phyloP scores from a whole-genome alignment of 495 filamentous ascomycete species.

The Xylaria curta region DNA sequence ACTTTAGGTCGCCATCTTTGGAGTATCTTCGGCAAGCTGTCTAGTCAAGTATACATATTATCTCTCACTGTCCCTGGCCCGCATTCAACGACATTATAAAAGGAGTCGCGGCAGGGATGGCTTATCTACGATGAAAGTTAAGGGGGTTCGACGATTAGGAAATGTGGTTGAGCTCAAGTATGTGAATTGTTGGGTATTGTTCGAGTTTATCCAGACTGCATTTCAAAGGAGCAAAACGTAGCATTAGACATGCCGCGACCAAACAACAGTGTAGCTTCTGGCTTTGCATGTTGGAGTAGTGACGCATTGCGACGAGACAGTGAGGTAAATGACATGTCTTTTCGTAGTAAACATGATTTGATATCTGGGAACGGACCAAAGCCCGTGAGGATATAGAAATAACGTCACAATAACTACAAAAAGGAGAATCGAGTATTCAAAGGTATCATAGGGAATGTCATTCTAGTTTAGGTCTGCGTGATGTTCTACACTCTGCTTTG shows the following conservation, averaged over 20 bases:
- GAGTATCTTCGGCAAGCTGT: constrained; percentile 7
- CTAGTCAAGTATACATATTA: neutral
- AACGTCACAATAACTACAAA: neutral
- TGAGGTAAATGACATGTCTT: neutral
- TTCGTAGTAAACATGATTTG: constrained; percentile 1
- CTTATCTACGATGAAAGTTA: constrained; percentile 13
- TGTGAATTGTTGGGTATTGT: neutral
- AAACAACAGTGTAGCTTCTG: neutral
- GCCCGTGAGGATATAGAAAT: neutral
- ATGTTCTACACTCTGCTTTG: constrained; percentile 18
- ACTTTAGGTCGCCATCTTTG: constrained; percentile 3
- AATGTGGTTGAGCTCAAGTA: neutral
- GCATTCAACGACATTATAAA: neutral
- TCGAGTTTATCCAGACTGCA: neutral
- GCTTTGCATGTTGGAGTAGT: neutral
- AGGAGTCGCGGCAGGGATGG: constrained; percentile 1
- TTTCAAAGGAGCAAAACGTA: constrained; percentile 1
- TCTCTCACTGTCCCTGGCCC: neutral
- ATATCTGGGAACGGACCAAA: neutral
- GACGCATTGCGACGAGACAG: neutral
- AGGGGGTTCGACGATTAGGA: neutral
- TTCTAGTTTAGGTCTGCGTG: constrained; percentile 31
- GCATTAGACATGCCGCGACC: neutral
- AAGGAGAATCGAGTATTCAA: neutral
- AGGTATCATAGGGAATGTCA: constrained; percentile 24